Evolutionary conservation across 225 moss, liverwort and hornwort species (phyloP).

Genomic region (Pseudoscleropodium purum): DNA sequence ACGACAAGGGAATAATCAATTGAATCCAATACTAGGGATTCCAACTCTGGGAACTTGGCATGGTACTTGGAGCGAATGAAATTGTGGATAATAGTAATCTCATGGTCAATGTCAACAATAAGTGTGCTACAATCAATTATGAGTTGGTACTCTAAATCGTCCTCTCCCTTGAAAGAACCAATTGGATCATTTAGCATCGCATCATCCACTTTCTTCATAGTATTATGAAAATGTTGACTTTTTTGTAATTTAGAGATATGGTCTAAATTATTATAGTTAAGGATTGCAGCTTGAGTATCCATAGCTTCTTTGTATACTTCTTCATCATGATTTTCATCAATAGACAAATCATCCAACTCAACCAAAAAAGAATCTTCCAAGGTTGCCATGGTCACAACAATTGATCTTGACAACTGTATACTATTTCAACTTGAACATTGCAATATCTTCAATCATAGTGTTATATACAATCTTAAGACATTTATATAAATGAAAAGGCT

Average conservation of each 20-base stretch:
- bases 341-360: not conserved
- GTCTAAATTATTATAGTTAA: conserved; percentile 62
- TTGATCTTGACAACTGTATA: not conserved
- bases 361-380: accelerated
- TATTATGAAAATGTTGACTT: conserved; percentile 63
- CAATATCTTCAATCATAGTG: not conserved
- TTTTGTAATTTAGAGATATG: conserved; percentile 72
- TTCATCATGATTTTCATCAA: not conserved
- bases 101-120: conserved; percentile 72
- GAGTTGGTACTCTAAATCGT: conserved; percentile 68
- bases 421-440: not conserved
- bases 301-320: not conserved
- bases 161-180: conserved; percentile 39
- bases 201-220: conserved; percentile 84
- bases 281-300: conserved; percentile 33
- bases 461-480: not conserved
- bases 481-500: not conserved
- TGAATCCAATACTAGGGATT: conserved; percentile 73
- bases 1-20: conserved; percentile 81
- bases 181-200: conserved; percentile 35
- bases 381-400: not conserved
- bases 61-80: conserved; percentile 70
- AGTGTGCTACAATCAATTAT: conserved; percentile 82
- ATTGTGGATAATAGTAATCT: conserved; percentile 66
- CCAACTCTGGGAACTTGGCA: conserved; percentile 77